Conservation (phyloP, 371 early-diverging fungal species). For the Conidiobolus incongruus region DNA sequence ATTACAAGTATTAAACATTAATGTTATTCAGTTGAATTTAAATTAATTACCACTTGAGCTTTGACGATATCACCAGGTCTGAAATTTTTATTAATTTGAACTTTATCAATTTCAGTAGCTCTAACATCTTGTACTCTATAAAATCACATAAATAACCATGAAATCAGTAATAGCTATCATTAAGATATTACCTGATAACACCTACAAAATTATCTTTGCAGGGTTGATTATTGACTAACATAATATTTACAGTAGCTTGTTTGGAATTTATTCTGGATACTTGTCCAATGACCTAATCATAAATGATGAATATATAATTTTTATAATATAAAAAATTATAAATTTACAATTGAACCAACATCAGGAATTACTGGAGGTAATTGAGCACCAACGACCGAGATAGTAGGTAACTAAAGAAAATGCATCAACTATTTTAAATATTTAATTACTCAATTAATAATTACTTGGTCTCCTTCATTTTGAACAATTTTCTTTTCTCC, state of each 20-base stretch:
- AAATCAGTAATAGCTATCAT: background rate
- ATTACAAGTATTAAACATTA: background rate
- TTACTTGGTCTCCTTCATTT: conserved; percentile 15
- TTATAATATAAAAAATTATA: background rate
- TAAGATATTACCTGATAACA: conserved; percentile 34
- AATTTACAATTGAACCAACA: conserved; percentile 49
- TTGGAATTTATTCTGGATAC: conserved; percentile 69
- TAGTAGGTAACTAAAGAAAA: conserved; percentile 16
- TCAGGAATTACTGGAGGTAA: conserved; percentile 58
- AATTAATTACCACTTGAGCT: conserved; percentile 36
- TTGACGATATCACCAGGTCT: conserved; percentile 87
- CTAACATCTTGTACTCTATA: conserved; percentile 69
- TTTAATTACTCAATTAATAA: conserved; percentile 5
- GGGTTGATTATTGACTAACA: conserved; percentile 66
- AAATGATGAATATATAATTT: background rate
- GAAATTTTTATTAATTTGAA: conserved; percentile 74
- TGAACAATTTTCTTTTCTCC: conserved; percentile 24
- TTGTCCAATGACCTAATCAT: conserved; percentile 37
- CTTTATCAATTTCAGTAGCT: conserved; percentile 82
- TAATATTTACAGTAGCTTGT: conserved; percentile 65
- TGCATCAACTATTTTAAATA: background rate
- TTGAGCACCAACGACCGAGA: conserved; percentile 41
- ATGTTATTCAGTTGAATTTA: background rate
- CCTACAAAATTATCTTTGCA: conserved; percentile 83
- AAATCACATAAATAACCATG: background rate